Evolutionary conservation across 176 grass and related monocot genomes (phyloP), one percentile per base, ranked within the genome.

Genomic region (Lolium perenne): DNA sequence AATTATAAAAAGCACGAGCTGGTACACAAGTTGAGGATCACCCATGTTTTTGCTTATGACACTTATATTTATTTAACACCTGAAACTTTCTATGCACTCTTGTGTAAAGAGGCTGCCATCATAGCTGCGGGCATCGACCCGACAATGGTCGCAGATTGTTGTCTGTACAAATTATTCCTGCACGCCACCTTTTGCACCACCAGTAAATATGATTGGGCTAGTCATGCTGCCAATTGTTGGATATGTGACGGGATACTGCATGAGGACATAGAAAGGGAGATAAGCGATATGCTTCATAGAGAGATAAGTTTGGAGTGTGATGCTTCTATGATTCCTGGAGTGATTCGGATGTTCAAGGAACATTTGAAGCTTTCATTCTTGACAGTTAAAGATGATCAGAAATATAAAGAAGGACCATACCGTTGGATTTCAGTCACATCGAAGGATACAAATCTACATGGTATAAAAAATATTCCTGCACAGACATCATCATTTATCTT

Each of bases 341-440:
- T 41, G 32, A 0, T 38, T n/a, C 0, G 3, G 4, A 21, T 3
- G 53, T 53, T 32, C 3, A 10, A 5, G 14, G 5, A 53, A 5
- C 0, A 32, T 73, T 76, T 55, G 47, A 23, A 76, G 21, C 72
- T 25, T 76, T 22, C 47, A 0, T 38, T 56, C 35, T 0, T 57
- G 16, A 17, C 17, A 75, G 0, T 75, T 51, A 12, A 38, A n/a
- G 74, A 77, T 18, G 0, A 20, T 2, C 6, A 79, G 14, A 5
- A 4, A 3, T 45, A 22, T 25, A 20, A 18, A 45, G 18, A 61
- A 45, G 51, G 29, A 54, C 53, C 29, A 16, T 61, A 79, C 6
- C 77, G 12, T 46, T 79, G 77, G 77, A 62, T 79, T 45, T 62
- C 56, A 62, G 0, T 79, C 57, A 79, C 56, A 11, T 45, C 77